Percentiles rank a stretch among this genome's conserved stretches.
These are phyloP conservation scores for Globisporangium solare DNA, from an alignment of 352 stramenopile species.

Conservation along the genomic window DNA sequence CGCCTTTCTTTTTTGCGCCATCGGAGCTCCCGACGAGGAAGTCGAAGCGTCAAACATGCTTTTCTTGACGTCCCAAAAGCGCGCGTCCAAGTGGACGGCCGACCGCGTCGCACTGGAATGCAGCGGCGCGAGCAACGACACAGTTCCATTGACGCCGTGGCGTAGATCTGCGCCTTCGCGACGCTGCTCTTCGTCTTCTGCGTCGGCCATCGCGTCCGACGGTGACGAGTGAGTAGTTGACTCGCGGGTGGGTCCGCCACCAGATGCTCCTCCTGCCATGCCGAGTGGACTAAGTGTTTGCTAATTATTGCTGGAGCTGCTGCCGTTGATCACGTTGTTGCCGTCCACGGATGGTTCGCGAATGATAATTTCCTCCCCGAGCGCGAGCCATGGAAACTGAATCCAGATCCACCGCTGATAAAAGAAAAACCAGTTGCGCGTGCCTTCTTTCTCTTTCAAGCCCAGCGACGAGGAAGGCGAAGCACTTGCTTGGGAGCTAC, in stretches of 20 bases:
- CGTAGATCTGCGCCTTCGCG: constrained; percentile 1
- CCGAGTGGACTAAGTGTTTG: background rate
- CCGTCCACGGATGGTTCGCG: constrained; percentile 38
- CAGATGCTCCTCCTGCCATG: background rate
- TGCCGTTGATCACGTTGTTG: constrained; percentile 17
- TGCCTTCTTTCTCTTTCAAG: constrained; percentile 39
- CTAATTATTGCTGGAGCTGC: background rate
- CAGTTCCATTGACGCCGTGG: constrained; percentile 3
- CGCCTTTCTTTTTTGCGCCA: constrained; percentile 36
- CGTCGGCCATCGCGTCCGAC: constrained; percentile 8
- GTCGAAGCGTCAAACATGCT: constrained; percentile 51
- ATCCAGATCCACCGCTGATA: constrained; percentile 93
- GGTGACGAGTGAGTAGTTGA: background rate
- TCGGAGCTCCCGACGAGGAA: constrained; percentile 3
- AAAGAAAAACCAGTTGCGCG: constrained; percentile 78
- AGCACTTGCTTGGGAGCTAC: background rate
- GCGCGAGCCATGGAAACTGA: constrained; percentile 89
- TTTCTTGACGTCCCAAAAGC: constrained; percentile 70
- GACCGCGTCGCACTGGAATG: constrained; percentile 4
- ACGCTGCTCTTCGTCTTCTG: constrained; percentile 20
- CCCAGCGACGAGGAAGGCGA: constrained; percentile 12
- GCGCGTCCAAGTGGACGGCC: constrained; percentile 39
- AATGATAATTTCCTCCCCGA: constrained; percentile 63
- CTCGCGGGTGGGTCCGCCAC: background rate
- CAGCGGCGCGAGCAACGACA: constrained; percentile 1